phyloP scores from a whole-genome alignment of 176 grass and related monocot species.

The Musa troglodytarum region DNA sequence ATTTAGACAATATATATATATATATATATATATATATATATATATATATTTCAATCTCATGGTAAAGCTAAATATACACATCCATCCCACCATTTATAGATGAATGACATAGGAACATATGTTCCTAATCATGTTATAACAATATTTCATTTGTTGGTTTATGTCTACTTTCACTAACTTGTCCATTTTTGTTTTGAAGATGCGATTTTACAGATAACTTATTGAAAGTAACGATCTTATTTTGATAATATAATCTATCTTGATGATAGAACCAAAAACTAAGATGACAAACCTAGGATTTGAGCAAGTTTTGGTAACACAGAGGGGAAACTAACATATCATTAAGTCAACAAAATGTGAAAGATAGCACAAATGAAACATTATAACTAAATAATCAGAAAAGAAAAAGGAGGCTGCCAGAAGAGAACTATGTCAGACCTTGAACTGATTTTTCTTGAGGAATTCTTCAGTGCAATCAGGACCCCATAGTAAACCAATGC shows the following conservation, averaged over 20 bases:
- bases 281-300: neutral
- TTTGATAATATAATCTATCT: too few relatives aligned
- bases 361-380: neutral
- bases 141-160: neutral
- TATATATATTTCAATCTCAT: neutral
- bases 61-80: neutral
- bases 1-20: neutral
- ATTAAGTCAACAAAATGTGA: neutral
- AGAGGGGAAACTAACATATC: neutral
- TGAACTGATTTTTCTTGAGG: constrained; percentile 65
- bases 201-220: neutral
- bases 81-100: neutral
- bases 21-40: neutral
- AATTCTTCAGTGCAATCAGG: constrained; percentile 95
- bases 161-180: neutral
- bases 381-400: neutral
- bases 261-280: neutral
- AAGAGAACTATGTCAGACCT: constrained; percentile 41
- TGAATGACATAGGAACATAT: neutral
- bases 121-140: neutral
- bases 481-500: constrained; percentile 97
- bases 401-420: neutral
- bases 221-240: neutral
- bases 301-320: neutral
- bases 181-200: neutral